Percentiles rank a stretch among this genome's conserved stretches.
Conservation (phyloP, 2,329 filamentous ascomycete genomes). For the Xylariaceae sp. region DNA sequence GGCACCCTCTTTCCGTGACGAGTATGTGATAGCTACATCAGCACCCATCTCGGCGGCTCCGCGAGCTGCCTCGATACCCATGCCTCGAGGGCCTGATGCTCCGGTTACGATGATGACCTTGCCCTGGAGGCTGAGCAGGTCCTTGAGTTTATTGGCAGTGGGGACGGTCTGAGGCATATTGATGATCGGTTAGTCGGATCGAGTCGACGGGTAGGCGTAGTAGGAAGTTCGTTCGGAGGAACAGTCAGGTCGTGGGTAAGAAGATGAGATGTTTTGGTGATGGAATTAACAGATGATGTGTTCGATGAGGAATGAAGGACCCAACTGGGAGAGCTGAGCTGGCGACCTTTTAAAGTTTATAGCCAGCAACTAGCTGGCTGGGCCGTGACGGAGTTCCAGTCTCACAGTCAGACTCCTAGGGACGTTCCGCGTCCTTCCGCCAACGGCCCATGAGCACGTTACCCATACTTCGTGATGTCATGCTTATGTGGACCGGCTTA, state of each 20-base stretch:
- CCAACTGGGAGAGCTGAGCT: not conserved
- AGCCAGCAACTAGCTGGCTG: not conserved
- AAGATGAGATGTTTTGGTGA: not conserved
- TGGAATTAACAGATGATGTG: too few species aligned
- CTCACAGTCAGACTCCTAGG: not conserved
- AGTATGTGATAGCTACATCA: constrained; percentile 67
- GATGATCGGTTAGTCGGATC: constrained; percentile 8
- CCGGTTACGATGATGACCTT: constrained; percentile 69
- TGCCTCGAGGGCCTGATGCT: constrained; percentile 64
- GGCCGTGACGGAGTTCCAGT: not conserved
- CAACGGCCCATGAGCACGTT: too few species aligned
- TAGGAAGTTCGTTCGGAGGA: not conserved
- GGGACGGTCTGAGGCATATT: constrained; percentile 57
- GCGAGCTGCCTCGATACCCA: constrained; percentile 66
- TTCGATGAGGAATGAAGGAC: not conserved
- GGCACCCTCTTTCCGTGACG: constrained; percentile 64
- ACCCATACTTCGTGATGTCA: not conserved
- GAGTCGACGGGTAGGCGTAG: not conserved
- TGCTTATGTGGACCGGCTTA: not conserved
- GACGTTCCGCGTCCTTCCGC: not conserved
- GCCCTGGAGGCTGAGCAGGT: constrained; percentile 68
- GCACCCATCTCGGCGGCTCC: constrained; percentile 68
- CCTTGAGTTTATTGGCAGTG: constrained; percentile 53
- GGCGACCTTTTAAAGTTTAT: not conserved
- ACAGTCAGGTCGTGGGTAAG: not conserved